A percentile compares a stretch with the other conserved stretches of the same genome.
These are phyloP conservation scores for Fallopia convolvulus DNA, from an alignment of 148 eudicot genomes.

Conservation along the genomic window DNA sequence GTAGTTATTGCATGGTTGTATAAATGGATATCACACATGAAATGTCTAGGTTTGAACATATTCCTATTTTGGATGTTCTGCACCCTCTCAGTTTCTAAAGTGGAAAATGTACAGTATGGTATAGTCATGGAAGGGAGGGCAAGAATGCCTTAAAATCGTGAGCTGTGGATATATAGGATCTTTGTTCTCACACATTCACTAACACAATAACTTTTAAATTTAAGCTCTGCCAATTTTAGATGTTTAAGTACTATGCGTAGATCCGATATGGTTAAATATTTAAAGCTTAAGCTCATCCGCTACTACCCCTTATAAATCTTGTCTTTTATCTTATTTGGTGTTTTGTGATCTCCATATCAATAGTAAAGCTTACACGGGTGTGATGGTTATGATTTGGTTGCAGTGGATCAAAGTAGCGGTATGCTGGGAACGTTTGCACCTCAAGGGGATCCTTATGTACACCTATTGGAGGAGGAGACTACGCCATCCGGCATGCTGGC, in stretches of 20 bases:
- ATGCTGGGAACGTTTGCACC: constrained; percentile 74
- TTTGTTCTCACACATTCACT: neutral
- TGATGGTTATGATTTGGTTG: neutral
- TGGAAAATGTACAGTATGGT: too few relatives aligned
- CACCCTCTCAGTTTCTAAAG: too few relatives aligned
- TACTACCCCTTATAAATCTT: neutral
- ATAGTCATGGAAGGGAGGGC: too few relatives aligned
- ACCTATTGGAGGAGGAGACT: constrained; percentile 51
- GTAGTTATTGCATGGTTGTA: too few relatives aligned
- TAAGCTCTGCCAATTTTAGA: neutral
- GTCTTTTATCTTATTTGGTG: neutral
- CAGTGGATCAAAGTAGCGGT: constrained; percentile 55
- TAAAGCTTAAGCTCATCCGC: neutral
- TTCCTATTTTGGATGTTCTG: too few relatives aligned
- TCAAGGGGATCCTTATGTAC: constrained; percentile 40
- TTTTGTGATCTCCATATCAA: too few relatives aligned
- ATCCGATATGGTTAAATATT: too few relatives aligned
- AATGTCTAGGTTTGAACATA: too few relatives aligned
- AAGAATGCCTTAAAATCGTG: too few relatives aligned
- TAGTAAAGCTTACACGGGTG: neutral
- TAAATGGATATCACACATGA: too few relatives aligned
- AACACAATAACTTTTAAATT: neutral
- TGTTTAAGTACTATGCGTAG: too few relatives aligned
- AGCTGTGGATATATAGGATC: too few relatives aligned
- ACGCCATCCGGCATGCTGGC: constrained; percentile 62